phyloP scores from a whole-genome alignment of 495 filamentous ascomycete species.

The Aspergillus hancockii region DNA sequence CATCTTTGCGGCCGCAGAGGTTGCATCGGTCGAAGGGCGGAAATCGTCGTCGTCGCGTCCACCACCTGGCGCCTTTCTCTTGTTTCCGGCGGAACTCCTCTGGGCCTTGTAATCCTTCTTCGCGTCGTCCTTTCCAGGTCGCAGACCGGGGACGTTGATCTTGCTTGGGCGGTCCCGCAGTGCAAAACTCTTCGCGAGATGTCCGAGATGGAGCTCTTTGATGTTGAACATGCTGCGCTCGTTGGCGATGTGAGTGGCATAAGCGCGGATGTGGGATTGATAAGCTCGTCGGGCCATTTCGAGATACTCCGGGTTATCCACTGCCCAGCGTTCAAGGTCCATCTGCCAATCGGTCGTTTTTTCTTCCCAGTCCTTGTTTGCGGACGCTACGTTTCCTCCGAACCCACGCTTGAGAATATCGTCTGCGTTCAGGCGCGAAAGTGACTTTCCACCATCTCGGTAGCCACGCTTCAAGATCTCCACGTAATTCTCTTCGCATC shows the following conservation, averaged over 20 bases:
- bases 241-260: constrained; percentile 84
- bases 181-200: constrained; percentile 90
- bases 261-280: constrained; percentile 89
- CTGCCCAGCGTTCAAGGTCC: constrained; percentile 69
- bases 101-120: constrained; percentile 52
- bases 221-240: constrained; percentile 88
- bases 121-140: constrained; percentile 42
- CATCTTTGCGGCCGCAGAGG: constrained; percentile 74
- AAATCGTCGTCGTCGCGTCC: constrained; percentile 40
- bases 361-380: constrained; percentile 62
- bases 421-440: constrained; percentile 56
- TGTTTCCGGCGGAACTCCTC: constrained; percentile 32
- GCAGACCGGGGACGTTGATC: constrained; percentile 71
- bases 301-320: constrained; percentile 59
- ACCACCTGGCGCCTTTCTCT: constrained; percentile 35
- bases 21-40: constrained; percentile 44
- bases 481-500: constrained; percentile 87
- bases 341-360: constrained; percentile 77
- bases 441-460: constrained; percentile 54
- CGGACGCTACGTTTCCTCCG: constrained; percentile 41
- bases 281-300: constrained; percentile 79
- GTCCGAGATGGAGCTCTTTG: constrained; percentile 83
- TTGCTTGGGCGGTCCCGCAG: constrained; percentile 84
- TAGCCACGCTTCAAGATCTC: constrained; percentile 64
- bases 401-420: constrained; percentile 65